Conservation (phyloP, 768 basidiomycete species). For the Russula lepida region DNA sequence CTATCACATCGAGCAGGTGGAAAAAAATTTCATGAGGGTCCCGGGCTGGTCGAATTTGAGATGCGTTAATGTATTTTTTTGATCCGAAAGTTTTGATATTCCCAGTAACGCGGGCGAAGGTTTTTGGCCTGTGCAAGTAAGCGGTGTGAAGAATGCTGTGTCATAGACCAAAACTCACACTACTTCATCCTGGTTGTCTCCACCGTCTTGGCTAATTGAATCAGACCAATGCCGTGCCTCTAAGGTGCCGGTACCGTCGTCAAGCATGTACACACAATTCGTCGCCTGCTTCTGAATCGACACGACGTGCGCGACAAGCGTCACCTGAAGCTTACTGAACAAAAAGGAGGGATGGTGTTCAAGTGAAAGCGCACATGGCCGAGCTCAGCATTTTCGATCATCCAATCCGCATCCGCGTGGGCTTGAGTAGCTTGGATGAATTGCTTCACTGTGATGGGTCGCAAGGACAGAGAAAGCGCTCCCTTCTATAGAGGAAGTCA, state of each 20-base stretch:
- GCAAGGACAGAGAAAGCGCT: conserved; percentile 39
- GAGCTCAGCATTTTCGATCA: conserved; percentile 69
- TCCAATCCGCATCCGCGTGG: conserved; percentile 85
- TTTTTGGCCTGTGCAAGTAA: conserved; percentile 47
- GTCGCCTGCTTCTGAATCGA: conserved; percentile 65
- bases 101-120: conserved; percentile 76
- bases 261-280: conserved; percentile 68
- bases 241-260: conserved; percentile 78
- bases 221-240: conserved; percentile 84
- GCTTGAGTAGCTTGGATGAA: conserved; percentile 68
- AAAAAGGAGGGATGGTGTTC: not conserved
- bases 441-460: conserved; percentile 75
- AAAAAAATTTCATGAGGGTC: conserved; percentile 76
- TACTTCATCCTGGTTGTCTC: conserved; percentile 41
- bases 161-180: conserved; percentile 28
- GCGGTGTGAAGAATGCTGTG: not conserved
- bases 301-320: conserved; percentile 65
- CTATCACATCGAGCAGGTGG: conserved; percentile 70
- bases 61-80: conserved; percentile 76
- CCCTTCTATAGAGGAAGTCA: conserved; percentile 27
- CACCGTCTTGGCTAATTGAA: conserved; percentile 47
- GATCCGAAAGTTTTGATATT: conserved; percentile 71
- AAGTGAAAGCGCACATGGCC: conserved; percentile 52
- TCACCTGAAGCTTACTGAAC: conserved; percentile 41
- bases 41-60: conserved; percentile 56